Evolutionary conservation across 2,329 filamentous ascomycete genomes (phyloP).

Genomic region (Beauveria bassiana): DNA sequence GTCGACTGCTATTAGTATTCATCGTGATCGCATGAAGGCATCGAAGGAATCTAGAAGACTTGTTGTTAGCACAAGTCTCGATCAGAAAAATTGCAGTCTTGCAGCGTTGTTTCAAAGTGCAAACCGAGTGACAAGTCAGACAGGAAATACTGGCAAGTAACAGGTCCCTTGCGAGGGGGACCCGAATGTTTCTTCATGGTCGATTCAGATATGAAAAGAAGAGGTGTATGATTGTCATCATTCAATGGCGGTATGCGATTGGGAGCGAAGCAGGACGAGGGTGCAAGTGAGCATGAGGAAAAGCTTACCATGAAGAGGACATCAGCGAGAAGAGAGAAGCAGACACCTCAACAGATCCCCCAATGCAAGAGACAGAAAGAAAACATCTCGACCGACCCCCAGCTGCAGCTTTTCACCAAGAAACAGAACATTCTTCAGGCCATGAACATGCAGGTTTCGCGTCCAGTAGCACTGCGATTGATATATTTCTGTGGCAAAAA

Average conservation of each 20-base stretch:
- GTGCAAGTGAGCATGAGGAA: background rate
- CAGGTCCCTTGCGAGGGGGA: constrained; percentile 55
- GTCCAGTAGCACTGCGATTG: background rate
- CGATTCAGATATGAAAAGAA: constrained; percentile 88
- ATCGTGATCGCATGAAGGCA: background rate
- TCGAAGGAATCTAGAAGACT: background rate
- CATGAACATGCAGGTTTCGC: background rate
- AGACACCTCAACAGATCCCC: background rate
- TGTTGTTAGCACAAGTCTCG: background rate
- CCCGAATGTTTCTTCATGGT: constrained; percentile 70
- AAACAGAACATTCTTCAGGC: background rate
- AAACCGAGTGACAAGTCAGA: constrained; percentile 46
- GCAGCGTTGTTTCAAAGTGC: background rate
- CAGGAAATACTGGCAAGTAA: constrained; percentile 88
- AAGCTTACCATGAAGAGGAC: background rate
- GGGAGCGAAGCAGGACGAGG: background rate
- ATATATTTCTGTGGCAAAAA: background rate
- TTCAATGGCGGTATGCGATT: constrained; percentile 25
- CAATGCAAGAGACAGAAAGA: background rate
- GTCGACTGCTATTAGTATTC: background rate
- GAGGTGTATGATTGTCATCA: constrained; percentile 68
- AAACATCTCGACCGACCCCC: background rate
- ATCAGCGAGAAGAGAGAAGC: background rate
- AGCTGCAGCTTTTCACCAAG: background rate
- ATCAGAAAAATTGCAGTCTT: constrained; percentile 12